These are phyloP conservation scores for Aspergillus piperis DNA, from an alignment of 2,329 filamentous ascomycete species.

Conservation along the genomic window DNA sequence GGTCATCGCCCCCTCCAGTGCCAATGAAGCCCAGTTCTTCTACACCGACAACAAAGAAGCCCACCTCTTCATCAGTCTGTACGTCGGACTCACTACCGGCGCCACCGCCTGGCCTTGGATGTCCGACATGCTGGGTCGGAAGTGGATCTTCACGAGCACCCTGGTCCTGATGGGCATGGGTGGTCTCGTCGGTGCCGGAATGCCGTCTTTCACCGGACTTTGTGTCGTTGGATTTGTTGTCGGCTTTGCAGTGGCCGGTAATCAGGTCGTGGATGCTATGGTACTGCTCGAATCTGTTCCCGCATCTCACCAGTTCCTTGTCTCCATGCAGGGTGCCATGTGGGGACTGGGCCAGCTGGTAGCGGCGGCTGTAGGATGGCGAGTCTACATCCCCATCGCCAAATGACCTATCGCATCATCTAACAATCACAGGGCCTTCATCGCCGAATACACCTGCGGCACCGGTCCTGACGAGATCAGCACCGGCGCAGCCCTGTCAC, in stretches of 20 bases:
- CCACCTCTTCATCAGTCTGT: conserved; percentile 21
- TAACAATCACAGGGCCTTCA: conserved; percentile 21
- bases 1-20: conserved; percentile 21
- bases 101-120: conserved; percentile 22
- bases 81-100: conserved; percentile 18
- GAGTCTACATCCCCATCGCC: neutral
- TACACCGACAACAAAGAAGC: conserved; percentile 16
- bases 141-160: conserved; percentile 24
- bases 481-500: conserved; percentile 11
- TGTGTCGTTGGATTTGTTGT: conserved; percentile 23
- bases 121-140: conserved; percentile 22
- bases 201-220: conserved; percentile 29
- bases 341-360: conserved; percentile 24
- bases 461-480: conserved; percentile 24
- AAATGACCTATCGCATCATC: neutral
- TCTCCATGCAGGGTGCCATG: conserved; percentile 19
- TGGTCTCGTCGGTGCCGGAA: conserved; percentile 24
- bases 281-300: conserved; percentile 23
- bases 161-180: conserved; percentile 23
- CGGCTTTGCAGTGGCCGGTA: conserved; percentile 22
- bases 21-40: conserved; percentile 25
- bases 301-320: conserved; percentile 23
- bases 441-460: conserved; percentile 24
- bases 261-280: conserved; percentile 19
- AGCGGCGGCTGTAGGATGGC: conserved; percentile 22